Conservation (phyloP, 345 rosid genomes). For the Camelina neglecta region DNA sequence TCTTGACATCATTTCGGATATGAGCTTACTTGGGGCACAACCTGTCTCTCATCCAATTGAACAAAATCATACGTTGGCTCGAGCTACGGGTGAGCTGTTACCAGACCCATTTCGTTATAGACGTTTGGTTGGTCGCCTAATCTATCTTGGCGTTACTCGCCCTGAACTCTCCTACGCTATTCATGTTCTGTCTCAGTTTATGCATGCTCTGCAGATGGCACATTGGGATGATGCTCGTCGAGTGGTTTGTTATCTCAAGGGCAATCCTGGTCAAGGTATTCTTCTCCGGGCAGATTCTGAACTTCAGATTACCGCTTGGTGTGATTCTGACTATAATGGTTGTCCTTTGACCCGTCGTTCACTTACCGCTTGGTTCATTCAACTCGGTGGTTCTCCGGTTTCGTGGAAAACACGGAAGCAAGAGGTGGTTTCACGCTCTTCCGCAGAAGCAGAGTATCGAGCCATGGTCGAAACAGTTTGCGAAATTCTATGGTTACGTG, state of each 20-base stretch:
- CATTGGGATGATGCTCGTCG: not conserved
- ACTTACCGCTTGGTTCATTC: too few relatives aligned
- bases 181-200: not conserved
- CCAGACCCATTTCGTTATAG: not conserved
- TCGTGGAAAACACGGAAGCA: too few relatives aligned
- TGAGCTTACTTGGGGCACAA: not conserved
- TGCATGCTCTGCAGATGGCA: not conserved
- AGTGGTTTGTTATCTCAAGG: not conserved
- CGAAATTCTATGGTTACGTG: too few relatives aligned
- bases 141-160: not conserved
- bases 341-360: too few relatives aligned
- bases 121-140: not conserved
- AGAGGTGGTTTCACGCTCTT: too few relatives aligned
- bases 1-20: not conserved
- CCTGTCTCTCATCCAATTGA: not conserved
- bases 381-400: too few relatives aligned
- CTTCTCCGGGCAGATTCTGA: not conserved
- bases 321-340: not conserved
- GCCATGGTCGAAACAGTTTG: too few relatives aligned
- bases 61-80: not conserved
- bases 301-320: not conserved
- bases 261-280: not conserved
- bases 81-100: accelerated
- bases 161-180: not conserved
- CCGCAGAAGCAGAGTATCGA: too few relatives aligned